Conservation (phyloP, 1,139 yeast genomes). For the Taphrina populina region DNA sequence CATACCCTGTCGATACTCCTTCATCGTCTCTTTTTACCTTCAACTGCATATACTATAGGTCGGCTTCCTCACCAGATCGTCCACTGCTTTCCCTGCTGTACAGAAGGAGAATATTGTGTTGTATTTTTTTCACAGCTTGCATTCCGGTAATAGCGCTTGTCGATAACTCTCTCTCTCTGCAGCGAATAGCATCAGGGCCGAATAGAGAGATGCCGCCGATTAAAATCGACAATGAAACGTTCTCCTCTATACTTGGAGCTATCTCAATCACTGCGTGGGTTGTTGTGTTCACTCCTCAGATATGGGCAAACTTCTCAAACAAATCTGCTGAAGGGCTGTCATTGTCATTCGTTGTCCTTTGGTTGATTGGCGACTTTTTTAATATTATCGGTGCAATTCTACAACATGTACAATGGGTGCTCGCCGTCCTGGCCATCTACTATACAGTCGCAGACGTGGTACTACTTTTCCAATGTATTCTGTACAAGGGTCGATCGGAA, state of each 20-base stretch:
- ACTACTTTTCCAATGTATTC: constrained; percentile 61
- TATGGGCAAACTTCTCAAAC: constrained; percentile 76
- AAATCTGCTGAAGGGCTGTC: constrained; percentile 80
- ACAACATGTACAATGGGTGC: constrained; percentile 72
- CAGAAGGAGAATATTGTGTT: too few relatives aligned
- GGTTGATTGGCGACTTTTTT: constrained; percentile 73
- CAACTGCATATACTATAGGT: too few relatives aligned
- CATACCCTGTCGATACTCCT: too few relatives aligned
- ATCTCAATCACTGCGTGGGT: constrained; percentile 53
- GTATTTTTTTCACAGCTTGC: too few relatives aligned
- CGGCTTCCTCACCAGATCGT: too few relatives aligned
- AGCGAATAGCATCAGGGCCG: neutral
- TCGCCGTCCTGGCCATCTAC: constrained; percentile 73
- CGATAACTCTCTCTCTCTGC: neutral
- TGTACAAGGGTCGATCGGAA: constrained; percentile 44
- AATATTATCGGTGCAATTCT: constrained; percentile 68
- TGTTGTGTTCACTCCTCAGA: constrained; percentile 74
- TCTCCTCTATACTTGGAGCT: constrained; percentile 33
- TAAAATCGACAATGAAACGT: constrained; percentile 25
- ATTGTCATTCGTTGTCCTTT: constrained; percentile 62
- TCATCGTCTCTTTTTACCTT: too few relatives aligned
- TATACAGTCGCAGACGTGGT: constrained; percentile 82
- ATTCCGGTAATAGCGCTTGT: too few relatives aligned
- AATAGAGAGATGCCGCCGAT: constrained; percentile 23
- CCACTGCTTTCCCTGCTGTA: too few relatives aligned